Conservation (phyloP, 1,284 basidiomycete species). For the Rhizoctonia solani region DNA sequence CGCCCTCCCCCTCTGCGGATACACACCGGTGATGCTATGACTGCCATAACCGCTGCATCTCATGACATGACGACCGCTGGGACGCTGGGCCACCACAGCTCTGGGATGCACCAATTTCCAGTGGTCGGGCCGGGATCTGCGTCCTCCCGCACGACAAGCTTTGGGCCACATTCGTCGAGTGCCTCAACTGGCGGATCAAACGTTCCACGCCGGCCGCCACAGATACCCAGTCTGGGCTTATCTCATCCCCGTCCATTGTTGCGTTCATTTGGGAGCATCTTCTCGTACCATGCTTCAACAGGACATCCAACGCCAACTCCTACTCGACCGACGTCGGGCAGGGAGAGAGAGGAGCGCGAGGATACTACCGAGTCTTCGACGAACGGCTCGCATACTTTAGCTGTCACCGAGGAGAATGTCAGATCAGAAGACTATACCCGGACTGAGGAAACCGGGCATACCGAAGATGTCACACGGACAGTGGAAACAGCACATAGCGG, state of each 20-base stretch:
- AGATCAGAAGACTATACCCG: not conserved
- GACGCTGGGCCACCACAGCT: conserved; percentile 7
- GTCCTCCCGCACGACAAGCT: conserved; percentile 20
- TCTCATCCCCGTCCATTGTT: conserved; percentile 29
- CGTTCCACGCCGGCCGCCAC: conserved; percentile 16
- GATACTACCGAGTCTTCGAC: conserved; percentile 1
- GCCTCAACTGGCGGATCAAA: not conserved
- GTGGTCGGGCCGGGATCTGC: conserved; percentile 5
- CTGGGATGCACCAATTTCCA: conserved; percentile 9
- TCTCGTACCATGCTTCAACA: conserved; percentile 23
- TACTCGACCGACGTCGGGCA: too few species aligned
- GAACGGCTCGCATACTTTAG: not conserved
- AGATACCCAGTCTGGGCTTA: conserved; percentile 27
- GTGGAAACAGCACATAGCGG: not conserved
- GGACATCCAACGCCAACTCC: too few species aligned
- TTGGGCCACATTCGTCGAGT: conserved; percentile 7
- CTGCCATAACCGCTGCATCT: not conserved
- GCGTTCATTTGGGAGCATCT: conserved; percentile 23
- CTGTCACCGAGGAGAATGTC: conserved; percentile 1
- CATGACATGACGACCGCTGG: conserved; percentile 12
- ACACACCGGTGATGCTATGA: not conserved
- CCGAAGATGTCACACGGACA: not conserved
- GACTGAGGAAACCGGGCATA: not conserved
- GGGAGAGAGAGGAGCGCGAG: too few species aligned
- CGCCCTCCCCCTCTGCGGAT: conserved; percentile 10